These are phyloP conservation scores for Mangifera indica DNA, from an alignment of 345 rosid genomes.

Conservation along the genomic window DNA sequence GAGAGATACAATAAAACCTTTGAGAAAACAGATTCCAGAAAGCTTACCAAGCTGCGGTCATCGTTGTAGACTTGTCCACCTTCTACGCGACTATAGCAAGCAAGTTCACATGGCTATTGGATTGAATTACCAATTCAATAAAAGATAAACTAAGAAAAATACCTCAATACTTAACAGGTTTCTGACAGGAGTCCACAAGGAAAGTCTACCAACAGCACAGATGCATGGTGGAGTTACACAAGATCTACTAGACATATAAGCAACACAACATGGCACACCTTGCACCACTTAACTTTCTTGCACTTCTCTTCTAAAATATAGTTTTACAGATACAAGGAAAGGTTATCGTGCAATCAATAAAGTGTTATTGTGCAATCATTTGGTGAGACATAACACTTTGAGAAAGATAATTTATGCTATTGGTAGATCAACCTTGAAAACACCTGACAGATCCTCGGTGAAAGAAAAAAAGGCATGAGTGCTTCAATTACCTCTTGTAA, in stretches of 20 bases:
- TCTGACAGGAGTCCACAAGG: not conserved
- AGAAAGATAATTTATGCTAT: not conserved
- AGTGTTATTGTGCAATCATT: not conserved
- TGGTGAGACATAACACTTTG: not conserved
- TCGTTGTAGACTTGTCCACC: slow-evolving; percentile 82
- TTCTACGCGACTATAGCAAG: slow-evolving; percentile 84
- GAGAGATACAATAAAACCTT: slow-evolving; percentile 11
- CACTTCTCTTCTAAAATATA: slow-evolving; percentile 5
- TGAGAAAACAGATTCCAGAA: slow-evolving; percentile 19
- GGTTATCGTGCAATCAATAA: not conserved
- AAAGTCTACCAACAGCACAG: slow-evolving; percentile 1
- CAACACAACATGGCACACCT: not conserved
- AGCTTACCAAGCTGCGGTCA: slow-evolving; percentile 75
- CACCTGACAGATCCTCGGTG: not conserved
- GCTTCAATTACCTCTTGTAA: slow-evolving; percentile 72
- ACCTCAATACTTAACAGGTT: not conserved
- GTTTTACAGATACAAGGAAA: not conserved
- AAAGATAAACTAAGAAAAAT: not conserved
- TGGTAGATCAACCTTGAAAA: slow-evolving; percentile 4
- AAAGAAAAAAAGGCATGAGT: slow-evolving; percentile 8
- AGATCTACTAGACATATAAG: not conserved
- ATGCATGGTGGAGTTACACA: slow-evolving; percentile 1
- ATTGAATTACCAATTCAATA: slow-evolving; percentile 14
- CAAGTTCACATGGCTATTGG: slow-evolving; percentile 83
- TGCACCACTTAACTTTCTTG: not conserved